Percentiles rank a stretch among this genome's conserved stretches.
phyloP scores from a whole-genome alignment of 306 rosid genomes.

The Ormosia emarginata region DNA sequence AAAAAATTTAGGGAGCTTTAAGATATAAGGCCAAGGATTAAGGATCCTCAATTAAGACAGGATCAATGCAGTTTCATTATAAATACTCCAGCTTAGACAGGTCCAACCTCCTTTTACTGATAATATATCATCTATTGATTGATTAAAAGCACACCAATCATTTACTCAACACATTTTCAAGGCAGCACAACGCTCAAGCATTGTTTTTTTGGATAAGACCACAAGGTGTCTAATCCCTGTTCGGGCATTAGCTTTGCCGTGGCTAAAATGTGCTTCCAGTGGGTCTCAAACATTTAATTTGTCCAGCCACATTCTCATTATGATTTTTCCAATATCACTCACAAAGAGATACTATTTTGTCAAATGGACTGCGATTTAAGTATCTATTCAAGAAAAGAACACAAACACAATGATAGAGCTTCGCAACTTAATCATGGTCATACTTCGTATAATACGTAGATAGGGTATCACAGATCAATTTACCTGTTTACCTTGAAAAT shows the following conservation, averaged over 20 bases:
- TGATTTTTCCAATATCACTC: background rate
- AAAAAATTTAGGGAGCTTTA: background rate
- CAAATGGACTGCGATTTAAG: background rate
- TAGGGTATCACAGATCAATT: background rate
- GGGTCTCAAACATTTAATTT: background rate
- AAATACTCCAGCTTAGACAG: background rate
- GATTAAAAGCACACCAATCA: background rate
- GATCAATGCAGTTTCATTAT: background rate
- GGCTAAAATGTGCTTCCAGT: background rate
- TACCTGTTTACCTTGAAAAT: background rate
- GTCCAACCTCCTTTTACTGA: background rate
- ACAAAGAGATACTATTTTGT: background rate
- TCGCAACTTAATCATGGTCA: background rate
- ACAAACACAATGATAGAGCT: background rate
- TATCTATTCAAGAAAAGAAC: background rate
- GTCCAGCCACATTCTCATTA: background rate
- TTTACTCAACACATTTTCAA: background rate
- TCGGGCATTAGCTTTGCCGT: background rate
- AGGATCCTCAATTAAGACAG: background rate
- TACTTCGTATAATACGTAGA: background rate
- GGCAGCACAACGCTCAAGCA: background rate
- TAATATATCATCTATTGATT: background rate
- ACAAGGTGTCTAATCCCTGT: background rate
- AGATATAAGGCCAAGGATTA: background rate
- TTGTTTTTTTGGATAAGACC: background rate